Base-by-base conservation (phyloP, 371 early-diverging fungal species). In the Mucor mucedo region DNA sequence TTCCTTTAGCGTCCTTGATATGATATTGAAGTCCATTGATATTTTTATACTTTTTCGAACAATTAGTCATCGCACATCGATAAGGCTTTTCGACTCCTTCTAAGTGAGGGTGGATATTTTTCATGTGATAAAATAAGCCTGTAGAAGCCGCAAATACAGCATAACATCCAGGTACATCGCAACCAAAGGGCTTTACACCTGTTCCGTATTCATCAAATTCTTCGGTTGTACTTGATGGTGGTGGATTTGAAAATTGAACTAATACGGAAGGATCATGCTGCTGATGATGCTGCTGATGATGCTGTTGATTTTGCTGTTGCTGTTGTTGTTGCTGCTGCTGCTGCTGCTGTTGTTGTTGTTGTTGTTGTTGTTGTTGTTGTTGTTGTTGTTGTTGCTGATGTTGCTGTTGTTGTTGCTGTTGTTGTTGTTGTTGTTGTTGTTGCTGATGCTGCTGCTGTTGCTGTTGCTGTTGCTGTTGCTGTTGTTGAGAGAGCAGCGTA, bases 11-110 rank as follows among this genome's bases (percentile, higher is more conserved):
- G 54, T 90, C 87, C 48, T 86, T 86, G 38, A 95, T 82, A 61
- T 95, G 96, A 69, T 95, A 95, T 70, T 92, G 91, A 14, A 98
- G 83, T 8, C 98, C 98, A 66, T 94, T 96, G 67, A 92, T 84
- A 75, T 97, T 97, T 74, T 96, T 97, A 81, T 97, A 98, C 28
- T 84, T 79, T 65, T 92, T 94, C 38, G 84, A 80, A 63, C 97
- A 97, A 2, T 84, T 89, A 3, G 77, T 62, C 70, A 93, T 80
- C 2, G 88, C 87, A 63, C 98, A 98, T n/a, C 86, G 84, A 74
- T 89, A 92, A 32, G 92, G 90, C 61, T 87, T 88, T 21, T 56
- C 69, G 35, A 84, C 68, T 32, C 77, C 77, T 10, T 78, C 70
- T 4, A 76, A 29, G 45, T 60, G 64, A 0, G 86, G 82, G 55